Percentiles rank a stretch among this genome's conserved stretches.
phyloP scores from a whole-genome alignment of 805 yeast genomes.

The Metschnikowia picachoensis region DNA sequence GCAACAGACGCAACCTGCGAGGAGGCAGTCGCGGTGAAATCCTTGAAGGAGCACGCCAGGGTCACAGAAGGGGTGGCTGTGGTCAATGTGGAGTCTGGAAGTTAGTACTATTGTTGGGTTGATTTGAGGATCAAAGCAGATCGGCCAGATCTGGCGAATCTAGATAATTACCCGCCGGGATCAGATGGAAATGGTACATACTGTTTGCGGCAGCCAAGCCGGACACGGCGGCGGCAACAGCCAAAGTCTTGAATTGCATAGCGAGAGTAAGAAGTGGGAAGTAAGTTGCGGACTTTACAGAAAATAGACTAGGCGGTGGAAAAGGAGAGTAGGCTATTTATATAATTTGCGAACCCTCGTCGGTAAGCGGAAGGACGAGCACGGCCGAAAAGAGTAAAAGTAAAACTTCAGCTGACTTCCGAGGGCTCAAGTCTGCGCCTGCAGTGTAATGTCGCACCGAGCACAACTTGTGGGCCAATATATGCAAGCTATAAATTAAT shows the following conservation, averaged over 20 bases:
- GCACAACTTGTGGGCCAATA: not conserved
- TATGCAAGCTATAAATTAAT: not conserved
- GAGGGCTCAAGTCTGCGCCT: conserved; percentile 12
- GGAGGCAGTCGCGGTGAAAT: conserved; percentile 73
- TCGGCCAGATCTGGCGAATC: no score
- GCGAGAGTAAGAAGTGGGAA: conserved; percentile 14
- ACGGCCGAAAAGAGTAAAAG: not conserved
- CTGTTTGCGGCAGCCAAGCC: conserved; percentile 42
- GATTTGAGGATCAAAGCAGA: no score
- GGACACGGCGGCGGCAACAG: conserved; percentile 47
- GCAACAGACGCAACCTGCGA: conserved; percentile 70
- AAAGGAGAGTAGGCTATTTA: conserved; percentile 3
- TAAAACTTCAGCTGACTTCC: conserved; percentile 7
- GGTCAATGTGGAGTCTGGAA: conserved; percentile 43
- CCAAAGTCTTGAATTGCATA: conserved; percentile 56
- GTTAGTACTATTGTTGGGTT: conserved; percentile 10
- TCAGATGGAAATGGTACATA: conserved; percentile 6
- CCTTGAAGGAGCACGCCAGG: conserved; percentile 61
- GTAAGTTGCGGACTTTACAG: conserved; percentile 2
- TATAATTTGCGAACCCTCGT: conserved; percentile 1
- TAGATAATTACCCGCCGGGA: no score
- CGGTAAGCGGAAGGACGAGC: not conserved
- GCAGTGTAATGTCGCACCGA: not conserved
- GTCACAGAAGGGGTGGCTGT: conserved; percentile 53
- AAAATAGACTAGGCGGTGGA: conserved; percentile 5